These are phyloP conservation scores for Clathrospora elynae DNA, from an alignment of 2,329 filamentous ascomycete genomes.

Conservation along the genomic window DNA sequence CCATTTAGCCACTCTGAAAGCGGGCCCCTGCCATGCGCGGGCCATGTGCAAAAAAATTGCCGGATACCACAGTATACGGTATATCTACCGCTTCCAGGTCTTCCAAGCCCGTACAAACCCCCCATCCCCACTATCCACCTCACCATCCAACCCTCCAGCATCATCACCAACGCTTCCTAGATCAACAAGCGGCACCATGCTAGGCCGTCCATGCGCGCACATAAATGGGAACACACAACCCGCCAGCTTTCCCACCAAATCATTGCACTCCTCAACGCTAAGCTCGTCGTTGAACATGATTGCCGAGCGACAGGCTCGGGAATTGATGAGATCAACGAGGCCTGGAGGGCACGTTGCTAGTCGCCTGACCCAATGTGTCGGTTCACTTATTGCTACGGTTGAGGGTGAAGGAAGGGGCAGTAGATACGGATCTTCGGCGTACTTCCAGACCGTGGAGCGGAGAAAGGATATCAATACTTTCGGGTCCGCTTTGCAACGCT, in stretches of 20 bases:
- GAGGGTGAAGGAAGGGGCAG: background rate
- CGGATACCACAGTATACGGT: too few relatives aligned
- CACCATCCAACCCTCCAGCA: background rate
- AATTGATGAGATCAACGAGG: conserved; percentile 77
- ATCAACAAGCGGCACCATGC: conserved; percentile 55
- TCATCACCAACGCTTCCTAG: conserved; percentile 13
- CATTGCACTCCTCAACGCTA: conserved; percentile 61
- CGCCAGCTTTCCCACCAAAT: conserved; percentile 63
- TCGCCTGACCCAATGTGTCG: conserved; percentile 65
- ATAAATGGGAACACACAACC: conserved; percentile 76
- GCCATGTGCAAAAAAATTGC: too few relatives aligned
- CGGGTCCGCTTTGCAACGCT: conserved; percentile 76
- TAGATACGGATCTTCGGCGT: conserved; percentile 35
- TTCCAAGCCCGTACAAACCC: conserved; percentile 14
- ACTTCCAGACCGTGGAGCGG: conserved; percentile 73
- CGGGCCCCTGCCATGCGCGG: too few relatives aligned
- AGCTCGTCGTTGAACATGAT: conserved; percentile 86
- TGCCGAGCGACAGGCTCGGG: conserved; percentile 75
- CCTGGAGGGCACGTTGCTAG: conserved; percentile 74
- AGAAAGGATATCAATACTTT: conserved; percentile 74
- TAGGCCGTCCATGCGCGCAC: conserved; percentile 74
- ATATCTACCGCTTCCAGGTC: conserved; percentile 9
- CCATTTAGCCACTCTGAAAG: too few relatives aligned
- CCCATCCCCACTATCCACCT: background rate
- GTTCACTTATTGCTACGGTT: too few relatives aligned